phyloP scores from a whole-genome alignment of 768 basidiomycete genomes.

The Termitomyces titanicus region DNA sequence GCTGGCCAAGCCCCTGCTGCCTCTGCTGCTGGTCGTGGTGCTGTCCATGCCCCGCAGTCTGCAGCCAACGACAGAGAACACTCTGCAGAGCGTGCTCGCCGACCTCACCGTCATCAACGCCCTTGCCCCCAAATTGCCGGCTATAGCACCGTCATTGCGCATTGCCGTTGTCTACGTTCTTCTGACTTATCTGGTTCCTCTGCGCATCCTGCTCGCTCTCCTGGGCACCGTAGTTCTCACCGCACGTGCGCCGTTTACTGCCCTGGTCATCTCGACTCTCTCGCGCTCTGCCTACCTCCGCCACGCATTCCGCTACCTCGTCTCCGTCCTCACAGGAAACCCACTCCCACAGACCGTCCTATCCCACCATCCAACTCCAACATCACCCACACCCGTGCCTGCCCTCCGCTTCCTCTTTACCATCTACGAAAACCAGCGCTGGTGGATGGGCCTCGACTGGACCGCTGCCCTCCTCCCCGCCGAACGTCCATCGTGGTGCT shows the following conservation, averaged over 20 bases:
- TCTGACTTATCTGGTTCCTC: slow-evolving; percentile 57
- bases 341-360: slow-evolving; percentile 42
- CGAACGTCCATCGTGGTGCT: slow-evolving; percentile 89
- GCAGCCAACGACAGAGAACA: slow-evolving; percentile 48
- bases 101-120: slow-evolving; percentile 66
- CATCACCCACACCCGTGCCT: slow-evolving; percentile 31
- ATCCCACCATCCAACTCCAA: slow-evolving; percentile 29
- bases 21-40: slow-evolving; percentile 7
- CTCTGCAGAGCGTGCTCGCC: slow-evolving; percentile 50
- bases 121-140: slow-evolving; percentile 43
- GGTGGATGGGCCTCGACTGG: slow-evolving; percentile 99
- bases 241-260: slow-evolving; percentile 68
- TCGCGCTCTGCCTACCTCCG: slow-evolving; percentile 67
- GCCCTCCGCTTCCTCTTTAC: slow-evolving; percentile 79
- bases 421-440: slow-evolving; percentile 92
- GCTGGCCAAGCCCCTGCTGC: slow-evolving; percentile 35
- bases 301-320: slow-evolving; percentile 51
- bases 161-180: slow-evolving; percentile 50
- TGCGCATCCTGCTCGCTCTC: slow-evolving; percentile 58
- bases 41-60: slow-evolving; percentile 13
- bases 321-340: slow-evolving; percentile 51
- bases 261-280: slow-evolving; percentile 49
- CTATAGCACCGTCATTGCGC: slow-evolving; percentile 36
- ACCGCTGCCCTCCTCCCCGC: slow-evolving; percentile 87
- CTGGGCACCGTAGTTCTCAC: slow-evolving; percentile 41